Evolutionary conservation across 2,329 filamentous ascomycete species (phyloP).

Genomic region (Phialocephala sp.): DNA sequence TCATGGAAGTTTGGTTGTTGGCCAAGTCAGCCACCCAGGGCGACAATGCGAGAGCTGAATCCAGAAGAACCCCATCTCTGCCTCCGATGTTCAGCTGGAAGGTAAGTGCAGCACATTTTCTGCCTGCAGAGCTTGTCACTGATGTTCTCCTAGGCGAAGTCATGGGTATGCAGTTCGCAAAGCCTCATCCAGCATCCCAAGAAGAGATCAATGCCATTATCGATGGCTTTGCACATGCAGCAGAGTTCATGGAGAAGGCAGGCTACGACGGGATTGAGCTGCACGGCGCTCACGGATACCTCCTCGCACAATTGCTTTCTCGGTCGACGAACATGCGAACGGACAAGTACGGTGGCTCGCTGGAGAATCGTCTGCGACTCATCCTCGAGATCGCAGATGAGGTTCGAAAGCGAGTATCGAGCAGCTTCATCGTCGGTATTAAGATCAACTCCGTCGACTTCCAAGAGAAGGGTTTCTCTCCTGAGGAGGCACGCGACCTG

Average conservation of each 20-base stretch:
- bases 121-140: not conserved
- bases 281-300: conserved; percentile 43
- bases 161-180: conserved; percentile 57
- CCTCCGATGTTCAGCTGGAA: conserved; percentile 48
- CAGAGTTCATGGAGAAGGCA: conserved; percentile 65
- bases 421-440: conserved; percentile 55
- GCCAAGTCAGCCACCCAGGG: conserved; percentile 67
- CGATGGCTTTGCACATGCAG: conserved; percentile 65
- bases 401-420: conserved; percentile 49
- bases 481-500: conserved; percentile 63
- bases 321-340: conserved; percentile 40
- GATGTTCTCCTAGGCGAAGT: conserved; percentile 31
- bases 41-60: conserved; percentile 44
- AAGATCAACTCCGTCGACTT: conserved; percentile 67
- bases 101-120: conserved; percentile 28
- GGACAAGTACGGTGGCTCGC: conserved; percentile 41
- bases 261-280: conserved; percentile 59
- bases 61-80: conserved; percentile 47
- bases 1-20: conserved; percentile 62
- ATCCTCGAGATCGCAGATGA: conserved; percentile 64
- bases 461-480: conserved; percentile 58
- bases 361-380: conserved; percentile 49
- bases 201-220: conserved; percentile 62
- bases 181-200: conserved; percentile 58
- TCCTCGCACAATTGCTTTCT: conserved; percentile 42